A percentile compares a stretch with the other conserved stretches of the same genome.
phyloP scores from a whole-genome alignment of 2,329 filamentous ascomycete species.

The Curvularia spicifera region DNA sequence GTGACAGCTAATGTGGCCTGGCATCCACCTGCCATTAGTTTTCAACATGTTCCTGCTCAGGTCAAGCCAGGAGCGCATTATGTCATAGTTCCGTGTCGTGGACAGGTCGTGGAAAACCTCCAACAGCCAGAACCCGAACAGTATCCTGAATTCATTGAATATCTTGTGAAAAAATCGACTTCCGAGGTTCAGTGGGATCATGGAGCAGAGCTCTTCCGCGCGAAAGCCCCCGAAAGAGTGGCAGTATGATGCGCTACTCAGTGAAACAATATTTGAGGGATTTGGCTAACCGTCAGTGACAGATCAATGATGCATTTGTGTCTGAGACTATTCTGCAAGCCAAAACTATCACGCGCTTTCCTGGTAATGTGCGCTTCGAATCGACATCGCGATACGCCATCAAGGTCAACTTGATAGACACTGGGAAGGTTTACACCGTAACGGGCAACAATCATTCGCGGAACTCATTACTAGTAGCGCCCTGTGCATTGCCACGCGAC shows the following conservation, averaged over 20 bases:
- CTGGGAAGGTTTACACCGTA: background rate
- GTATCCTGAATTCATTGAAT: conserved; percentile 15
- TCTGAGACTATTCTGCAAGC: conserved; percentile 25
- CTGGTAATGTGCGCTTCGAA: conserved; percentile 38
- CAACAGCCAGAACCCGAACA: background rate
- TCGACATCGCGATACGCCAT: conserved; percentile 39
- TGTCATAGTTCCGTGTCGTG: conserved; percentile 26
- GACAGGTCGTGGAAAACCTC: background rate
- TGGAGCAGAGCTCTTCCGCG: conserved; percentile 27
- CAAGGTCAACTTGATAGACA: conserved; percentile 20
- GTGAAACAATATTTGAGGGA: background rate
- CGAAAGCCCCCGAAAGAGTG: conserved; percentile 17
- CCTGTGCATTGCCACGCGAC: conserved; percentile 9
- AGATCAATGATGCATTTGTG: background rate
- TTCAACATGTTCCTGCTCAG: conserved; percentile 22
- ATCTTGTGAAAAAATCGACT: conserved; percentile 18
- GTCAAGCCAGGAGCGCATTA: conserved; percentile 27
- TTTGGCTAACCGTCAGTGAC: background rate
- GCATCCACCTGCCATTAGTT: conserved; percentile 29
- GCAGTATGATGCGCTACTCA: background rate
- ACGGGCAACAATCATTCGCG: background rate
- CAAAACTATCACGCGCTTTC: conserved; percentile 31
- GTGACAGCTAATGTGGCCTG: conserved; percentile 32
- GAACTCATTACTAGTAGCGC: background rate
- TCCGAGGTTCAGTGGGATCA: conserved; percentile 31